phyloP scores from a whole-genome alignment of 1,284 basidiomycete genomes.

The Sparassis latifolia region DNA sequence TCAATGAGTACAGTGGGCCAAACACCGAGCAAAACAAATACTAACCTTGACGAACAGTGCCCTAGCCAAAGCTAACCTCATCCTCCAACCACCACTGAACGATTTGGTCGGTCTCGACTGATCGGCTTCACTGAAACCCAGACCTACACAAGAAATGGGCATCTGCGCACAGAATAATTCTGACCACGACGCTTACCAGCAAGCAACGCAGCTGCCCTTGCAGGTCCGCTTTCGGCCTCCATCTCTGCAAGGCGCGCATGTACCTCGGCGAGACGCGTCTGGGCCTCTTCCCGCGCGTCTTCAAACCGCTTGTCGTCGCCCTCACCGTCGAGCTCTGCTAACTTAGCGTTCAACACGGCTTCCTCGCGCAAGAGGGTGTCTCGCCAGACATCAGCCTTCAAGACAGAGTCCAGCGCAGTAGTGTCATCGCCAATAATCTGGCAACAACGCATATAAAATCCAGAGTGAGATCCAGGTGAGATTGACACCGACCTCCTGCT shows the following conservation, averaged over 20 bases:
- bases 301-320: constrained; percentile 73
- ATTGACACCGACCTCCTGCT: constrained; percentile 74
- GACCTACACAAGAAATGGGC: constrained; percentile 37
- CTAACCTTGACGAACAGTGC: constrained; percentile 90
- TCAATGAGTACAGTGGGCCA: no score
- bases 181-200: constrained; percentile 49
- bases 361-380: constrained; percentile 87
- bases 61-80: constrained; percentile 79
- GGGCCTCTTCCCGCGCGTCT: constrained; percentile 83
- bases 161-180: not conserved
- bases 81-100: constrained; percentile 98
- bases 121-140: constrained; percentile 88
- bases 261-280: constrained; percentile 83
- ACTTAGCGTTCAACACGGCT: constrained; percentile 61
- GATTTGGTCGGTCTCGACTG: constrained; percentile 78
- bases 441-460: not conserved
- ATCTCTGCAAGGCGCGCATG: constrained; percentile 91
- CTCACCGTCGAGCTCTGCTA: constrained; percentile 68
- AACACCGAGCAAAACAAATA: not conserved
- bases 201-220: constrained; percentile 84
- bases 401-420: constrained; percentile 85
- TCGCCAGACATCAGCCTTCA: constrained; percentile 96
- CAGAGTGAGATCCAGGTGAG: constrained; percentile 1
- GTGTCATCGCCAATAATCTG: constrained; percentile 93
- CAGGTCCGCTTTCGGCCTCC: constrained; percentile 96